Evolutionary conservation across 257 asterid species (phyloP), one percentile per base, ranked within the genome.

Genomic region (Knoxia roxburghii): DNA sequence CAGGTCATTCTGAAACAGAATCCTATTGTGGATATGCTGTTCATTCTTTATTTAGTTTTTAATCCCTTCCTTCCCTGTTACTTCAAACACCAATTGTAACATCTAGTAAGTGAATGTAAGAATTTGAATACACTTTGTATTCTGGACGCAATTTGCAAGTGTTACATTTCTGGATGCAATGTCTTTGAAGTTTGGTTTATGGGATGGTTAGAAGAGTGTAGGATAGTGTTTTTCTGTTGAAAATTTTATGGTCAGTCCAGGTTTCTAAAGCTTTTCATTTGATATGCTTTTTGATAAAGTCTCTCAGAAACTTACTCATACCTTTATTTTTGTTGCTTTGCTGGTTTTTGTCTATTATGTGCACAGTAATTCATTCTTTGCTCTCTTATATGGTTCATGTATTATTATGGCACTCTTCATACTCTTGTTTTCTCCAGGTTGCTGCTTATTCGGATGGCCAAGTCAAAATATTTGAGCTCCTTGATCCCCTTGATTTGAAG

Each of bases 361-460:
- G 15, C 17, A 23, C 26, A 17, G 43, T 40, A 3, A 26, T 37
- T 24, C n/a, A 29, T 50, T 51, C 23, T 21, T 54, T 15, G 33
- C 18, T 23, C 21, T 54, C 23, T 39, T 23, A 53, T 27, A 26
- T n/a, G 27, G 27, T 40, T 13, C 46, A 60, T 45, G 23, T 26
- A 15, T 52, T 3, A 23, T 35, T 52, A 5, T 21, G 10, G 14
- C 17, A 48, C 51, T 68, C 64, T 7, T 39, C 46, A 1, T 21
- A 53, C 40, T 51, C 57, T 74, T 46, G 17, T 60, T 57, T 75
- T 55, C 24, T 61, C 69, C 81, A 93, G 97, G 97, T 86, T 72
- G 84, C 89, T 78, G 97, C 94, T 54, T 93, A 75, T 78, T 85
- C 97, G 30, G 93, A 90, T 62, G 98, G 98, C 37, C 89, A 83